These are phyloP conservation scores for Tillandsia leiboldiana DNA, from an alignment of 176 grass and related monocot genomes.

Conservation along the genomic window DNA sequence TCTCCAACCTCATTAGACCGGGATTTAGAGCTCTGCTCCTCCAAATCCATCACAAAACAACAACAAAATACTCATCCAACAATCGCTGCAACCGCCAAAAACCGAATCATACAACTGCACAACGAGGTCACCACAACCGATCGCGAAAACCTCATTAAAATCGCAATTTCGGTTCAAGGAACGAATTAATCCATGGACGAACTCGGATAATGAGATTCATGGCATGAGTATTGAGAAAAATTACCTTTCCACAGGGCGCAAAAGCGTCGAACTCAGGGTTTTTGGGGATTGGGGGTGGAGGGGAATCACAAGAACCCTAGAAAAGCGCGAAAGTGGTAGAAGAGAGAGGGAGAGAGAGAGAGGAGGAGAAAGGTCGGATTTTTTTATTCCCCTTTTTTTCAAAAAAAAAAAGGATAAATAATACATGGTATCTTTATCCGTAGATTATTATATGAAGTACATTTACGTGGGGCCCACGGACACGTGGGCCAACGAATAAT, in stretches of 20 bases:
- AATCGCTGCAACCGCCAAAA: background rate
- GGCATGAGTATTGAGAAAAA: too few species aligned
- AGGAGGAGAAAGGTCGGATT: background rate
- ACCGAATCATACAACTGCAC: background rate
- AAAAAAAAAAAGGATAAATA: too few species aligned
- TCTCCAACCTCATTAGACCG: background rate
- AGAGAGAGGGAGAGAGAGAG: background rate
- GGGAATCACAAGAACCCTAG: background rate
- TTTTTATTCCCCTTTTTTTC: too few species aligned
- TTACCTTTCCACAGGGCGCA: too few species aligned
- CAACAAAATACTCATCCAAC: background rate
- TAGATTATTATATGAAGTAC: too few species aligned
- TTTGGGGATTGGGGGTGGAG: too few species aligned
- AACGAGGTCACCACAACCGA: background rate
- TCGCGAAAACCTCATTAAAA: background rate
- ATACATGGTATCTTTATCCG: too few species aligned
- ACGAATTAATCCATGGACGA: too few species aligned
- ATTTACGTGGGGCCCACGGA: too few species aligned
- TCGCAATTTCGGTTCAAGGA: background rate
- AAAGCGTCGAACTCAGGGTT: too few species aligned
- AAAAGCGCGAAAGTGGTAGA: background rate
- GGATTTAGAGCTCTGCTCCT: background rate
- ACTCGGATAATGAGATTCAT: too few species aligned
- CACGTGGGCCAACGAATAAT: too few species aligned
- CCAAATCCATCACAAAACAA: constrained; percentile 11